These are phyloP conservation scores for Podaxis sp. DNA, from an alignment of 768 basidiomycete genomes.

Conservation along the genomic window DNA sequence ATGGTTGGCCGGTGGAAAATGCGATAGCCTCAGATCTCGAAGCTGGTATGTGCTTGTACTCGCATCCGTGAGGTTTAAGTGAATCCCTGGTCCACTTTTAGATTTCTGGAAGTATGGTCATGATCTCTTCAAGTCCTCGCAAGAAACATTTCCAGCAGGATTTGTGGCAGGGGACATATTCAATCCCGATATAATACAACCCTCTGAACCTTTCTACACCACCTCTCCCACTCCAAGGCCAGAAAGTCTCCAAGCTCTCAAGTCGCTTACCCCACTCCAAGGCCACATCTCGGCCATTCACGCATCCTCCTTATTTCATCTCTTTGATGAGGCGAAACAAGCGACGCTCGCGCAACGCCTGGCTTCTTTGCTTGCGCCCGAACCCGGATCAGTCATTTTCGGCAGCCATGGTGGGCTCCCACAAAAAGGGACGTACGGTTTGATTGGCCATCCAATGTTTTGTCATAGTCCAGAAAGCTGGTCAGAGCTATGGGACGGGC, in stretches of 20 bases:
- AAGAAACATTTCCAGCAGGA: constrained; percentile 49
- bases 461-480: constrained; percentile 18
- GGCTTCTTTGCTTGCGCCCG: constrained; percentile 31
- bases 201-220: constrained; percentile 24
- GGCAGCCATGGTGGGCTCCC: constrained; percentile 36
- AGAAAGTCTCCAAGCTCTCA: constrained; percentile 15
- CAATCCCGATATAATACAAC: constrained; percentile 41
- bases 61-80: neutral
- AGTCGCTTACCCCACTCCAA: constrained; percentile 30
- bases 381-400: constrained; percentile 33
- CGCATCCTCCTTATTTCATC: constrained; percentile 36
- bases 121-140: constrained; percentile 53
- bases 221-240: constrained; percentile 9
- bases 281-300: constrained; percentile 51
- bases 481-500: constrained; percentile 17
- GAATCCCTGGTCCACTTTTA: constrained; percentile 20
- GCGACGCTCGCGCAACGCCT: constrained; percentile 29
- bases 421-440: constrained; percentile 17
- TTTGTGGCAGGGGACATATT: constrained; percentile 60
- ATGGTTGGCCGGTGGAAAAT: constrained; percentile 38
- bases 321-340: constrained; percentile 34
- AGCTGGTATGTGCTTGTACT: constrained; percentile 22
- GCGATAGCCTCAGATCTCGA: constrained; percentile 37
- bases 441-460: constrained; percentile 5
- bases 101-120: constrained; percentile 66